Conservation (phyloP, 345 rosid species). For the Eucalyptus polyanthemos region DNA sequence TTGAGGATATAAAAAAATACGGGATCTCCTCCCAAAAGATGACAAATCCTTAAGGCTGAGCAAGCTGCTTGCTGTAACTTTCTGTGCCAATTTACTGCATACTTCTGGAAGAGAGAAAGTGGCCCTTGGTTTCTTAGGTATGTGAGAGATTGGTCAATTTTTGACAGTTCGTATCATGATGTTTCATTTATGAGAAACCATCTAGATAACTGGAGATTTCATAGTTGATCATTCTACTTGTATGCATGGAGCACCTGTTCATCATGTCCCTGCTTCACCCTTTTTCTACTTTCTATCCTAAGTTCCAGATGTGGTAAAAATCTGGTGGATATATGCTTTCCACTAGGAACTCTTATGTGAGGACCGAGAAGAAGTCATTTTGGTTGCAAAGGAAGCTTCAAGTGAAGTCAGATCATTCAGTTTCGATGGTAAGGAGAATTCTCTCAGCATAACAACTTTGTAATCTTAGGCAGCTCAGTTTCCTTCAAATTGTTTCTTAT, state of each 20-base stretch:
- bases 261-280: neutral
- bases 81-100: neutral
- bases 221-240: neutral
- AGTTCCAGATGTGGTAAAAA: neutral
- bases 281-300: neutral
- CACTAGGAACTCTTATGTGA: neutral
- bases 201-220: neutral
- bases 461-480: neutral
- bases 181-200: neutral
- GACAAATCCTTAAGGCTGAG: neutral
- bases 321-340: neutral
- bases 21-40: neutral
- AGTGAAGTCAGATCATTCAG: neutral
- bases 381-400: neutral
- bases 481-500: neutral
- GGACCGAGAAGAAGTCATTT: neutral
- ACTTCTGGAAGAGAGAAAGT: neutral
- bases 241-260: too few relatives aligned
- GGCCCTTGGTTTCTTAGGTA: neutral
- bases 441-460: neutral
- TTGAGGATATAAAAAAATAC: neutral
- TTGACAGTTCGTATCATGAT: neutral
- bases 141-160: neutral
- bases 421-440: neutral
- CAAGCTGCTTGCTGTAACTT: neutral